These are phyloP conservation scores for Apophysomyces trapeziformis DNA, from an alignment of 371 early-diverging fungal species.

Conservation along the genomic window DNA sequence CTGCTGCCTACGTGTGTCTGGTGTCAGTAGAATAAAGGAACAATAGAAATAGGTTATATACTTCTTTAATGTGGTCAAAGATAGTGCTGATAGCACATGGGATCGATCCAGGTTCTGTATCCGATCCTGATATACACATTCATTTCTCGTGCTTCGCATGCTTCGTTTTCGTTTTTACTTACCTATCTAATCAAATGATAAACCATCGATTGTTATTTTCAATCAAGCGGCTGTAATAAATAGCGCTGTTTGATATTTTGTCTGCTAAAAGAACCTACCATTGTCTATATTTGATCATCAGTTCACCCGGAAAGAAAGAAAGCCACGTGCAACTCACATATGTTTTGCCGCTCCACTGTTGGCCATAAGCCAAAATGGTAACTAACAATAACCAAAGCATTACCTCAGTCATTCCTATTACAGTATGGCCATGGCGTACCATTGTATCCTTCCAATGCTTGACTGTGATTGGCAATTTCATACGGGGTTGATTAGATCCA, in stretches of 20 bases:
- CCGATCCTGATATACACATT: constrained; percentile 36
- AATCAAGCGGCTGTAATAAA: background rate
- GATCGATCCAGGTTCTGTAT: constrained; percentile 61
- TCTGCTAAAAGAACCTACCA: constrained; percentile 23
- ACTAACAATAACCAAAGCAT: constrained; percentile 37
- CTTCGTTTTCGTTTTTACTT: constrained; percentile 3
- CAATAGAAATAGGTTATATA: constrained; percentile 9
- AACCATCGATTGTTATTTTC: background rate
- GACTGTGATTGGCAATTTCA: background rate
- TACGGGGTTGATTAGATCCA: background rate
- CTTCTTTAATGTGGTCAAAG: constrained; percentile 56
- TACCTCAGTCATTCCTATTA: background rate
- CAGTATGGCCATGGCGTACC: constrained; percentile 9
- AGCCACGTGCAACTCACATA: constrained; percentile 37
- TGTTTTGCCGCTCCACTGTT: constrained; percentile 87
- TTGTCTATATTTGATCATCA: background rate
- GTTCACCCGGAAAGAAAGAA: background rate
- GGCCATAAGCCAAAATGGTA: constrained; percentile 80
- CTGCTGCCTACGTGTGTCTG: constrained; percentile 29
- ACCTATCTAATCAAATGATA: constrained; percentile 23
- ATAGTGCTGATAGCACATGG: constrained; percentile 57
- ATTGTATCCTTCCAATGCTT: constrained; percentile 25
- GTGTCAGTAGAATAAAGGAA: background rate
- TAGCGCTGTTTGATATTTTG: constrained; percentile 20
- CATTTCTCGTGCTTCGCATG: background rate